Base-by-base conservation (phyloP, 805 yeast genomes). In the Komagataella pastoris region DNA sequence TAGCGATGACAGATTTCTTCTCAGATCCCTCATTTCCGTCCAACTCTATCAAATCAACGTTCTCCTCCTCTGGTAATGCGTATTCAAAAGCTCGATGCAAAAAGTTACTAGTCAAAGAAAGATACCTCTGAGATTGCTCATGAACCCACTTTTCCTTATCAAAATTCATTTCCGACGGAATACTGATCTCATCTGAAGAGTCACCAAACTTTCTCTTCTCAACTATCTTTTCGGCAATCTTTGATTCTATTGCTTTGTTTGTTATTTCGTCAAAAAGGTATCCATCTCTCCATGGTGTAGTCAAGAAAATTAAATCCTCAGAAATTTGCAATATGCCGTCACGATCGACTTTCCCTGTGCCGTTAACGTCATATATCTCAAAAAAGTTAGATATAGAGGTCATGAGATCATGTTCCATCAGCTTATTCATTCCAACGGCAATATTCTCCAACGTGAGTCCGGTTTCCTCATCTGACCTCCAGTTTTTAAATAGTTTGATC, bases 41-140 rank as follows among this genome's bases (percentile, higher is more conserved):
- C 14, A 77, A 59, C 49, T 77, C 76, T 44, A 76, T 69, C 47
- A 76, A 56, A 46, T 66, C 63, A 6, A 67, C 62, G 1, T 72
- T 70, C 17, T 74, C 70, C 48, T 75, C 82, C 36, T 73, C 76
- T 1, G 93, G 86, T 56, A 80, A 85, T 0, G 97, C 95, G 64
- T 89, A 88, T 61, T 89, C 96, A 62, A 89, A 89, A 0, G 95
- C 88, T 54, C 95, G 71, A 64, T 87, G 88, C 47, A 91, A 78
- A 59, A 91, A 93, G 17, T 77, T 81, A 54, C 96, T 85, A 3
- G 96, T 93, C 0, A 97, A 91, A 1, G 88, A 77, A 24, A 93
- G 71, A 60, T 89, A 91, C 55, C 97, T 69, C 59, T 83, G 89
- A n/a, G 80, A 68, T 63, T 85, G 93, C 57, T 75, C 80, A 47